A percentile compares a stretch with the other conserved stretches of the same genome.
These are phyloP conservation scores for Peterozyma xylosa DNA, from an alignment of 805 yeast genomes.

Conservation along the genomic window DNA sequence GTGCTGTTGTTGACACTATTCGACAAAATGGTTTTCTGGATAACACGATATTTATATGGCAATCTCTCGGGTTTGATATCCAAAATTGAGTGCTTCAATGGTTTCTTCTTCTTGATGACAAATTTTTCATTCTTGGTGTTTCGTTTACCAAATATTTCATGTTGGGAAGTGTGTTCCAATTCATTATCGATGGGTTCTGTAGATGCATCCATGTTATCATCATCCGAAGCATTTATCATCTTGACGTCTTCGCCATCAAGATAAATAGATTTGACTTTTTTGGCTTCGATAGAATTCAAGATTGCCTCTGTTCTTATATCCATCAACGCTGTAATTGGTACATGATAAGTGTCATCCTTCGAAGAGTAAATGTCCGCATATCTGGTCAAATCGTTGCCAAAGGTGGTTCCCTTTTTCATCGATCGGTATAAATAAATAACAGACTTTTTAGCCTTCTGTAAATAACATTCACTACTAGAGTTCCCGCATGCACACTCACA, in stretches of 20 bases:
- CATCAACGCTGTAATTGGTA: conserved; percentile 25
- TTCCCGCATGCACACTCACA: conserved; percentile 58
- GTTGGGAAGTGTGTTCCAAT: not conserved
- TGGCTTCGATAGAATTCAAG: not conserved
- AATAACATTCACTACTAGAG: conserved; percentile 41
- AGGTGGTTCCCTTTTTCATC: conserved; percentile 37
- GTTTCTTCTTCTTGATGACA: conserved; percentile 3
- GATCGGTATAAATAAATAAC: conserved; percentile 54
- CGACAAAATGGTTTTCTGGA: not conserved
- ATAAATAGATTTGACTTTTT: not conserved
- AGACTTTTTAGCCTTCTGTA: conserved; percentile 54
- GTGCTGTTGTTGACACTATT: not conserved
- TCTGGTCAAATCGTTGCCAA: conserved; percentile 25
- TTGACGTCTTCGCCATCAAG: not conserved
- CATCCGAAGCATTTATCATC: not conserved
- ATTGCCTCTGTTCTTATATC: conserved; percentile 3
- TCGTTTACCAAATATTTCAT: not conserved
- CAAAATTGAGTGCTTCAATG: not conserved
- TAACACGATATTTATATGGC: conserved; percentile 9
- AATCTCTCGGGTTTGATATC: conserved; percentile 4
- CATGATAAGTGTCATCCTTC: conserved; percentile 24
- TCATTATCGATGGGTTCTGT: not conserved
- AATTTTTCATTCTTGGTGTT: conserved; percentile 3
- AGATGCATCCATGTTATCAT: no score
- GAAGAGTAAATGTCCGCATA: conserved; percentile 19